Conservation (phyloP, 192 early-diverging fungal genomes). For the Coemansia sp. region DNA sequence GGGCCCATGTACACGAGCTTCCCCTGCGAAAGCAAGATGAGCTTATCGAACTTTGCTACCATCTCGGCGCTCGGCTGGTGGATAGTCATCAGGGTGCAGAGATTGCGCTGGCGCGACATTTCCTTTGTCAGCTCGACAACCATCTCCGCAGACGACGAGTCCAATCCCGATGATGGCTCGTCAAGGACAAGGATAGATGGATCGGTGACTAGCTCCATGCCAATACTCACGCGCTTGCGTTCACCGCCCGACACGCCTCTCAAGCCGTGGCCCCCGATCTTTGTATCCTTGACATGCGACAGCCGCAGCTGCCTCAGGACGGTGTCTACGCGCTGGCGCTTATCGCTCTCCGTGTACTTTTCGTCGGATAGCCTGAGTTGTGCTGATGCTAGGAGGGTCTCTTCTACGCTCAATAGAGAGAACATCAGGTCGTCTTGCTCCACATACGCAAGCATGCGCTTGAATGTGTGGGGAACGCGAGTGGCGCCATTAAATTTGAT, state of each 20-base stretch:
- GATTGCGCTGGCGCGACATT: slow-evolving; percentile 57
- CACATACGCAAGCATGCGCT: slow-evolving; percentile 51
- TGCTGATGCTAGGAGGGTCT: slow-evolving; percentile 73
- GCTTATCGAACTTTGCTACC: slow-evolving; percentile 73
- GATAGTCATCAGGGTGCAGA: slow-evolving; percentile 80
- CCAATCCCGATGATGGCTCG: slow-evolving; percentile 66
- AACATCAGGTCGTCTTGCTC: slow-evolving; percentile 56
- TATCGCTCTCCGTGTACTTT: slow-evolving; percentile 49
- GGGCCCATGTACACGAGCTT: slow-evolving; percentile 59
- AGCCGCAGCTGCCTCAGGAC: slow-evolving; percentile 67
- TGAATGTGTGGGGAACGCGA: slow-evolving; percentile 36
- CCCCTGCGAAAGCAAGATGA: slow-evolving; percentile 68
- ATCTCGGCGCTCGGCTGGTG: slow-evolving; percentile 86
- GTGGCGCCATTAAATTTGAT: slow-evolving; percentile 54
- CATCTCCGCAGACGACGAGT: slow-evolving; percentile 61
- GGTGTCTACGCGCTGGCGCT: slow-evolving; percentile 58
- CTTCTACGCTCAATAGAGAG: slow-evolving; percentile 65
- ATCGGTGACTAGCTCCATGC: slow-evolving; percentile 51
- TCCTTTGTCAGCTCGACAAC: slow-evolving; percentile 57
- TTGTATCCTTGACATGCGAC: slow-evolving; percentile 53
- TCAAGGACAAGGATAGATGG: slow-evolving; percentile 55
- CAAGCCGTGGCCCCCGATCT: slow-evolving; percentile 37
- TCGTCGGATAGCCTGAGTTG: slow-evolving; percentile 63
- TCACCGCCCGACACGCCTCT: slow-evolving; percentile 57
- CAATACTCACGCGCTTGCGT: slow-evolving; percentile 54